A percentile compares a stretch with the other conserved stretches of the same genome.
Evolutionary conservation across 2,329 filamentous ascomycete species (phyloP).

Genomic region (Pezicula radicicola): DNA sequence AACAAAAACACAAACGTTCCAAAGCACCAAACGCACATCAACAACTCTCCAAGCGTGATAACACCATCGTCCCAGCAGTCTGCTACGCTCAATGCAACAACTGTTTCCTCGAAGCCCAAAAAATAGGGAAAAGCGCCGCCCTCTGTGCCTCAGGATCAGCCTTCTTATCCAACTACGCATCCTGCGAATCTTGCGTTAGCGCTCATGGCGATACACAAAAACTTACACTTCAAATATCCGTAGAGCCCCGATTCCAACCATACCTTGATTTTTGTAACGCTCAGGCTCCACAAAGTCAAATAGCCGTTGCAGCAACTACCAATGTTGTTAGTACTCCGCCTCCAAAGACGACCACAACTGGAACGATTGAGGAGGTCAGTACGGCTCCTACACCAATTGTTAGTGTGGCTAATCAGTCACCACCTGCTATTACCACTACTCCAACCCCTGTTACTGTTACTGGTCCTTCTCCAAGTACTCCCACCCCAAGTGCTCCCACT

Average conservation of each 20-base stretch:
- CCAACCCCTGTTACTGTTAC: no score
- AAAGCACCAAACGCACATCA: slow-evolving; percentile 5
- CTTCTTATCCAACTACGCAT: slow-evolving; percentile 34
- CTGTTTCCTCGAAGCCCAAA: slow-evolving; percentile 42
- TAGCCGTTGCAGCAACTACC: neutral
- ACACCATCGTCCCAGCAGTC: slow-evolving; percentile 35
- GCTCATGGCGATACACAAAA: slow-evolving; percentile 11
- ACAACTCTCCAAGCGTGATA: slow-evolving; percentile 36
- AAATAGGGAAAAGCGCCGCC: slow-evolving; percentile 40
- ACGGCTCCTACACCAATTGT: neutral
- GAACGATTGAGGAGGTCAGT: neutral
- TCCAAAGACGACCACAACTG: neutral
- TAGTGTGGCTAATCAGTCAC: neutral
- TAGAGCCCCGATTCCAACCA: slow-evolving; percentile 9
- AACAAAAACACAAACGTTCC: neutral
- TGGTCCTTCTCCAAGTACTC: no score
- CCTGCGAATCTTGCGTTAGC: slow-evolving; percentile 33
- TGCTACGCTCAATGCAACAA: slow-evolving; percentile 55
- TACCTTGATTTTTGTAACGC: slow-evolving; percentile 6
- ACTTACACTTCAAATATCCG: slow-evolving; percentile 10
- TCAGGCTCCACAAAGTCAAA: neutral
- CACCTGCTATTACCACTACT: no score
- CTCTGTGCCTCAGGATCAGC: slow-evolving; percentile 43
- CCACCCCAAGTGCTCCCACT: no score
- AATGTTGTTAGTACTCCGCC: neutral